These are phyloP conservation scores for Penicillium sp. DNA, from an alignment of 2,329 filamentous ascomycete genomes.

Conservation along the genomic window DNA sequence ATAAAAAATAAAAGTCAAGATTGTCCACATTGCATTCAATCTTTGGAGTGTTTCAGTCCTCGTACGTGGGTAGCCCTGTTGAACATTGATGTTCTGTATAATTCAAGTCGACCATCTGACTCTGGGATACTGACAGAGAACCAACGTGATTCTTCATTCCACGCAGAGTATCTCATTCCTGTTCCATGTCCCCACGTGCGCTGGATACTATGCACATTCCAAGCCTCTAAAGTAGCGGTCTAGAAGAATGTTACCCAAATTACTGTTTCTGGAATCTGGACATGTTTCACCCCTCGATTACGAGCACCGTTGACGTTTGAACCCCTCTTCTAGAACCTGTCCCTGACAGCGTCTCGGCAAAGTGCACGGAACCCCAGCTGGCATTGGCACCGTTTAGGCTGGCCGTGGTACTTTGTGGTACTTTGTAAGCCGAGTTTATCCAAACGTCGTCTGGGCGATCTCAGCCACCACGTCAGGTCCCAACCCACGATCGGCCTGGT, in stretches of 20 bases:
- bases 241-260: neutral
- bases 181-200: neutral
- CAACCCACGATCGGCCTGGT: neutral
- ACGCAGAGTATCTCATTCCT: neutral
- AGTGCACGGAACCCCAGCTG: neutral
- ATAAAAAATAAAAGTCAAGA: conserved; percentile 27
- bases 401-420: neutral
- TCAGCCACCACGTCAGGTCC: conserved; percentile 1
- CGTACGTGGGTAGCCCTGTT: neutral
- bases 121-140: no score
- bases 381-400: neutral
- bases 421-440: conserved; percentile 1
- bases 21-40: neutral
- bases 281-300: neutral
- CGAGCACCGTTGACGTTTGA: neutral
- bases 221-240: neutral
- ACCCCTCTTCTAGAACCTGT: neutral
- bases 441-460: neutral
- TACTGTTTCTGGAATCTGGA: neutral
- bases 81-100: no score
- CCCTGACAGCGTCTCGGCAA: neutral
- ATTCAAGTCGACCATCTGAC: no score
- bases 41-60: no score
- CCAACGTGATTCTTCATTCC: neutral
- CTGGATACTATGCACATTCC: neutral